Evolutionary conservation across 2,329 filamentous ascomycete species (phyloP).

Genomic region (Penicillium hordei): DNA sequence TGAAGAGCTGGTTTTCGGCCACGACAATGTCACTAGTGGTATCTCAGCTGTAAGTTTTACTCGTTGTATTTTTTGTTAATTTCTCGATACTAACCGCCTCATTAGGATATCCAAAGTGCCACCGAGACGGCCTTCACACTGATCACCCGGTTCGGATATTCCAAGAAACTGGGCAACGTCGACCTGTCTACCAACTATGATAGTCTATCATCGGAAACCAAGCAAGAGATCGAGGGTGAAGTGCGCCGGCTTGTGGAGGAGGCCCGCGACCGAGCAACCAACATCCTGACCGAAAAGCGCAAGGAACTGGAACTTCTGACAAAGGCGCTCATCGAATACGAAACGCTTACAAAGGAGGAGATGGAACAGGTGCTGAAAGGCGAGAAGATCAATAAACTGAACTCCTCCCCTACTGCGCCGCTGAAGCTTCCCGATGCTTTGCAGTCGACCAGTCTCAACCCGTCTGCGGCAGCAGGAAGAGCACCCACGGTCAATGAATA

Average conservation of each 20-base stretch:
- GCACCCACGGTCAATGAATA: slow-evolving; percentile 27
- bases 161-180: slow-evolving; percentile 79
- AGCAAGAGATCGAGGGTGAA: slow-evolving; percentile 81
- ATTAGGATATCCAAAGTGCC: slow-evolving; percentile 76
- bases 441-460: slow-evolving; percentile 32
- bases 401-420: slow-evolving; percentile 53
- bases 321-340: slow-evolving; percentile 87
- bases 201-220: slow-evolving; percentile 79
- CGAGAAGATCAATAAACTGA: slow-evolving; percentile 72
- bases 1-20: slow-evolving; percentile 86
- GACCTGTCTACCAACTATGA: slow-evolving; percentile 81
- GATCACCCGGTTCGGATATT: slow-evolving; percentile 90
- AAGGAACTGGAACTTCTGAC: slow-evolving; percentile 86
- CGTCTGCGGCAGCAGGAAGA: slow-evolving; percentile 23
- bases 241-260: slow-evolving; percentile 83
- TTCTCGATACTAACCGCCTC: slow-evolving; percentile 15
- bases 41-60: slow-evolving; percentile 66
- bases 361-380: slow-evolving; percentile 87
- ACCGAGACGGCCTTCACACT: slow-evolving; percentile 82
- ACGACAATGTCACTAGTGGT: slow-evolving; percentile 88
- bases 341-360: slow-evolving; percentile 84
- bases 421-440: slow-evolving; percentile 66
- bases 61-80: neutral
- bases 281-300: slow-evolving; percentile 70
- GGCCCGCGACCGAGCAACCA: slow-evolving; percentile 69